Base-by-base conservation (phyloP, 75 land plant genomes). In the Picea sitchensis region DNA sequence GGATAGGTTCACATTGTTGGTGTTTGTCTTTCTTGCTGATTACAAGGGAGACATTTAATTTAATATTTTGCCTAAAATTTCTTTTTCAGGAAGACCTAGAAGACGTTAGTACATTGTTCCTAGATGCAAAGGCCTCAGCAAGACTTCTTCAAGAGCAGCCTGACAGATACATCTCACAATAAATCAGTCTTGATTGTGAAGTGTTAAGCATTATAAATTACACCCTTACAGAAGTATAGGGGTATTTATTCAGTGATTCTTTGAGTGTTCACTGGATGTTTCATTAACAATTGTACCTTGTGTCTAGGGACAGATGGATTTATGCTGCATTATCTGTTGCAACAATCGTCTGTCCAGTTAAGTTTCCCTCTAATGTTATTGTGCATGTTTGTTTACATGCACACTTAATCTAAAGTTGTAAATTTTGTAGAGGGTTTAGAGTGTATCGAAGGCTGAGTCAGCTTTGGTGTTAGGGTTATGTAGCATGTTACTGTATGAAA, bases 51-150 rank as follows among this genome's bases (percentile, higher is more conserved):
- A 32, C 17, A 14, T 65, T 38, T 38, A 69, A 69, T n/a, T 44
- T 65, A 36, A 58, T 80, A 34, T 47, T 88, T 82, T 59, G 60
- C 4, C 8, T 14, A 41, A 31, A n/a, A 82, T 51, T 21, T 78
- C 2, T 78, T 60, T 34, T 83, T 56, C 80, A 96, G 99, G 95
- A 86, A 61, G 99, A 96, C 82, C 78, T 96, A 30, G 95, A 94
- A 80, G 95, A 94, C 79, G 91, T 94, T 8, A 83, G 65, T 20
- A 54, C 83, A 21, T 80, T 96, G 11, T 96, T 94, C 75, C 80
- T 96, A 67, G 99, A 96, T 83, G 99, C 99, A n/a, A 96, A 92
- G 84, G 90, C 95, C 74, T 96, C 99, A 5, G 99, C 93, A 11
- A 91, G 78, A 73, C 88, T 94, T 73, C 95, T 96, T 69, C 99